Evolutionary conservation across 2,329 filamentous ascomycete genomes (phyloP), one percentile per base, ranked within the genome.

Genomic region (Scytalidium sp.): DNA sequence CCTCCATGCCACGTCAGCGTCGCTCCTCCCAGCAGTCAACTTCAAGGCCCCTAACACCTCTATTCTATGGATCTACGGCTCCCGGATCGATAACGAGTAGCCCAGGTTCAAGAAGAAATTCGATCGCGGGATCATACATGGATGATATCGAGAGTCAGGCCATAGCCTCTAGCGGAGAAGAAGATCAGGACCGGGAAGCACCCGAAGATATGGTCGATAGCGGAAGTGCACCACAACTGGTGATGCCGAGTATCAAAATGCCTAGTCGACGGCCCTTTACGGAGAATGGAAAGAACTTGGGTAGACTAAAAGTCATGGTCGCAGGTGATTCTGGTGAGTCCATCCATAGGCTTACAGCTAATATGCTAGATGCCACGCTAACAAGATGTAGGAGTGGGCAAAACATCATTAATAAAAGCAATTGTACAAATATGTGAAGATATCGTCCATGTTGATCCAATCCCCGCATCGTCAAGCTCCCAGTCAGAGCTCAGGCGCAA

Each of bases 201-300:
- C 72, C 41, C 68, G 75, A 62, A 10, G 55, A 51, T 42, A 66
- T 73, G 65, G 57, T 69, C 55, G 62, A 84, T 80, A 64, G 76
- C 73, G 70, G 71, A 43, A 74, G 67, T 53, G 76, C 75, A 39
- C 87, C 87, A 20, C 92, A 97, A 67, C 79, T 99, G n/a, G 89
- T 99, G 52, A 99, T 99, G 94, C 94, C 94, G 4, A 96, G 91
- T 63, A 86, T 99, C 61, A 85, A 83, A 54, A 94, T 99, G 81
- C 93, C 94, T 3, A 88, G 83, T 53, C 84, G 94, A 45, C 80
- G 91, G 46, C 92, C 92, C 0, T 97, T 97, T 67, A 97, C 94
- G 0, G 83, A 88, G n/a, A 80, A 81, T 43, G 94, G 94, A 15
- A 93, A 87, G 70, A 79, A 79, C 27, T 80, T 97, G 66, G 93